These are phyloP conservation scores for Sisymbrium altissimum DNA, from an alignment of 345 rosid genomes.

Conservation along the genomic window DNA sequence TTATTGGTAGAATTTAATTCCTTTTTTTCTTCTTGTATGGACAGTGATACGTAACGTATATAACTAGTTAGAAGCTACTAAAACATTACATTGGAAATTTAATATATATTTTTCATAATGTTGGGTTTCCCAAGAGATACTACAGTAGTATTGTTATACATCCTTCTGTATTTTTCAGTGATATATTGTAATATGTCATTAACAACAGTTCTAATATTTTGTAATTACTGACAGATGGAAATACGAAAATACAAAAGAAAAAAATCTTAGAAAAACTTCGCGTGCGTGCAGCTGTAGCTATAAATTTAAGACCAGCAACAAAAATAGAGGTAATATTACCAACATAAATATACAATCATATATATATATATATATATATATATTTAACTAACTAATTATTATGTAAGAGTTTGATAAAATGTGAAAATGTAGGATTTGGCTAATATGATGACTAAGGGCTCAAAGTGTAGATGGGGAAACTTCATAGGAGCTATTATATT, in stretches of 20 bases:
- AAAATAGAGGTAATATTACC: slow-evolving; percentile 45
- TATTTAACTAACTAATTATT: not conserved
- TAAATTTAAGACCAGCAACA: slow-evolving; percentile 46
- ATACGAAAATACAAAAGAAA: slow-evolving; percentile 14
- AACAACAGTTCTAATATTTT: not conserved
- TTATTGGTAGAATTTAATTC: not conserved
- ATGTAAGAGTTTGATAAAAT: not conserved
- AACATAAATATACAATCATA: not conserved
- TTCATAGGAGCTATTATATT: slow-evolving; percentile 43
- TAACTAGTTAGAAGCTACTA: no score
- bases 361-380: no score
- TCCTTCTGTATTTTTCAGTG: not conserved
- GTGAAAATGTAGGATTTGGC: slow-evolving; percentile 36
- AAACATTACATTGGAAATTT: not conserved
- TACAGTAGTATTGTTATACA: not conserved
- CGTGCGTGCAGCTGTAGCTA: slow-evolving; percentile 31
- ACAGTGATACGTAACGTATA: no score
- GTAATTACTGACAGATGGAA: slow-evolving; percentile 15
- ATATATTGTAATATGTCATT: not conserved
- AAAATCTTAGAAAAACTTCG: slow-evolving; percentile 7
- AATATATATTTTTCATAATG: not conserved
- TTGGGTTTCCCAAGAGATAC: not conserved
- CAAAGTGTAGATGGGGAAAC: slow-evolving; percentile 53
- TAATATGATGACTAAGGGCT: slow-evolving; percentile 44
- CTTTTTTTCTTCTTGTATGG: no score